A percentile compares a stretch with the other conserved stretches of the same genome.
Evolutionary conservation across 2,329 filamentous ascomycete species (phyloP).

Genomic region (Pseudocercospora macadamiae): DNA sequence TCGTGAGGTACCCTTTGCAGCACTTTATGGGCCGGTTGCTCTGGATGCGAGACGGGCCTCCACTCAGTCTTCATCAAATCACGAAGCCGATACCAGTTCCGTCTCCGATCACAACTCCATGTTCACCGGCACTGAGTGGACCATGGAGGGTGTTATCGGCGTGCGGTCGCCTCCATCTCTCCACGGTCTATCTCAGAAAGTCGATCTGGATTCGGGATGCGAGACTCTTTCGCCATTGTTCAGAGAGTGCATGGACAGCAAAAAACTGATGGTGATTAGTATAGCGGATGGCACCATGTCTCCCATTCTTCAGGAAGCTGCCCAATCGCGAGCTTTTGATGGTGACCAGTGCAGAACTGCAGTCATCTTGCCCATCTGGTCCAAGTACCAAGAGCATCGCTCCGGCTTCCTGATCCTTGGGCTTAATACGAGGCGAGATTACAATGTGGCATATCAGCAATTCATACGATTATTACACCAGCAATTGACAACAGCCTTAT

Average conservation of each 20-base stretch:
- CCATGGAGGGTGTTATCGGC: slow-evolving; percentile 12
- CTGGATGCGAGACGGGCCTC: background rate
- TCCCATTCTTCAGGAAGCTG: slow-evolving; percentile 1
- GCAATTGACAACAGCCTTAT: slow-evolving; percentile 28
- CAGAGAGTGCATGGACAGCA: slow-evolving; percentile 22
- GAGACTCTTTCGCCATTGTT: slow-evolving; percentile 10
- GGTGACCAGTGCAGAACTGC: slow-evolving; percentile 37
- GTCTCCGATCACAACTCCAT: slow-evolving; percentile 6
- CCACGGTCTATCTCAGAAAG: slow-evolving; percentile 6
- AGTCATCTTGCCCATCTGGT: slow-evolving; percentile 39
- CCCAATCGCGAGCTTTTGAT: slow-evolving; percentile 13
- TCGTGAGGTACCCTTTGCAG: slow-evolving; percentile 22
- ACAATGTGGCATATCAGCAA: slow-evolving; percentile 36
- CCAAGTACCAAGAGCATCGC: slow-evolving; percentile 17
- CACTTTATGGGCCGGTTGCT: slow-evolving; percentile 12
- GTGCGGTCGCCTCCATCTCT: background rate
- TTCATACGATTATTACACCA: slow-evolving; percentile 38
- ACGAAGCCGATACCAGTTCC: slow-evolving; percentile 1
- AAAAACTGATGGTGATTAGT: background rate
- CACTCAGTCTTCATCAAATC: background rate
- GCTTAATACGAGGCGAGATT: slow-evolving; percentile 40
- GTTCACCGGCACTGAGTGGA: slow-evolving; percentile 9
- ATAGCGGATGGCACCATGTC: background rate
- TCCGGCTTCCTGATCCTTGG: slow-evolving; percentile 33
- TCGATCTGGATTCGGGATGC: slow-evolving; percentile 3